These are phyloP conservation scores for Plasmodium vivax DNA, from an alignment of 169 alveolate genomes.

Conservation along the genomic window DNA sequence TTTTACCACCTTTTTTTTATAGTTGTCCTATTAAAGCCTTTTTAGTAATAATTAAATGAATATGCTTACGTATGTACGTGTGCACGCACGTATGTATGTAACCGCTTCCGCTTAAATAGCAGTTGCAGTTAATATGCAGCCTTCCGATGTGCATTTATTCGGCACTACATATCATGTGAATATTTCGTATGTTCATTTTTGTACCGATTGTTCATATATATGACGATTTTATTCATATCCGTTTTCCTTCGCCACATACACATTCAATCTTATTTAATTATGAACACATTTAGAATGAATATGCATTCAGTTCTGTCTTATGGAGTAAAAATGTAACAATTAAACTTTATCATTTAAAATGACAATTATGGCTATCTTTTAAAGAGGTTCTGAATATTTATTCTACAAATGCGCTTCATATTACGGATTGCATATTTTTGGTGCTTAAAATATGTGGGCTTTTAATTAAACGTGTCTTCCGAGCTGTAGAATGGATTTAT, in stretches of 20 bases:
- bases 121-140: not conserved
- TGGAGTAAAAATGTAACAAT: not conserved
- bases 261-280: not conserved
- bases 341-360: not conserved
- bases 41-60: no score
- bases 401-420: not conserved
- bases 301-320: not conserved
- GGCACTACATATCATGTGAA: not conserved
- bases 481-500: not conserved
- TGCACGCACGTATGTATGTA: not conserved
- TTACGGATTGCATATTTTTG: not conserved
- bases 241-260: not conserved
- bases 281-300: not conserved
- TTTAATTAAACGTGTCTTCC: not conserved
- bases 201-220: no score
- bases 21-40: not conserved
- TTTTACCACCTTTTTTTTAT: no score
- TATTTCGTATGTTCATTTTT: no score
- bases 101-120: not conserved
- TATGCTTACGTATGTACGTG: not conserved
- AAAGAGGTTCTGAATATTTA: not conserved
- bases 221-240: not conserved
- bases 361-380: not conserved
- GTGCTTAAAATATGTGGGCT: not conserved
- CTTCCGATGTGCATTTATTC: not conserved